phyloP scores from a whole-genome alignment of 1,284 basidiomycete species.

The Gastroboletus turbinatus region DNA sequence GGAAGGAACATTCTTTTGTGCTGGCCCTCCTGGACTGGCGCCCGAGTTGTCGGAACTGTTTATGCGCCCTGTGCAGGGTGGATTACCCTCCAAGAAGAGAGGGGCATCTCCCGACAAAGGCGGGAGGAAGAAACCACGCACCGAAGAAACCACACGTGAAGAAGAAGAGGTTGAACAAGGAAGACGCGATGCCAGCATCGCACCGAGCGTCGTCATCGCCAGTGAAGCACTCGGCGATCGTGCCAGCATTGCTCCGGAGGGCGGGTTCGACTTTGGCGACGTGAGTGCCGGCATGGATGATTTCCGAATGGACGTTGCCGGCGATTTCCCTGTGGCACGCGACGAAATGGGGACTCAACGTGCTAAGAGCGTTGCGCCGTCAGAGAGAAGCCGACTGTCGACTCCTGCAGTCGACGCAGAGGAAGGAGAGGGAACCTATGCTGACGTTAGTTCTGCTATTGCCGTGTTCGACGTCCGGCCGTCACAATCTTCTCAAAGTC shows the following conservation, averaged over 20 bases:
- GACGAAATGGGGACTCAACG: conserved; percentile 30
- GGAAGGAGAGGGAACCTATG: conserved; percentile 62
- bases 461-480: conserved; percentile 78
- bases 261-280: conserved; percentile 57
- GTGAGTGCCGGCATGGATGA: conserved; percentile 55
- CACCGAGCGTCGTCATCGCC: conserved; percentile 52
- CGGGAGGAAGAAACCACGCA: conserved; percentile 60
- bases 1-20: conserved; percentile 74
- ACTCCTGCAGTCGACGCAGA: conserved; percentile 67
- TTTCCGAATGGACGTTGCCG: conserved; percentile 60
- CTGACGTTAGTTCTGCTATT: conserved; percentile 74
- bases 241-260: conserved; percentile 52
- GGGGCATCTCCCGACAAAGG: conserved; percentile 52
- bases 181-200: conserved; percentile 62
- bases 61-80: conserved; percentile 66
- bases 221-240: conserved; percentile 52
- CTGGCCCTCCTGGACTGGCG: conserved; percentile 77
- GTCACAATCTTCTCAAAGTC: conserved; percentile 46
- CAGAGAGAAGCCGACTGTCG: conserved; percentile 63
- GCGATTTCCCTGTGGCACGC: conserved; percentile 33
- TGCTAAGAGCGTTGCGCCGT: conserved; percentile 41
- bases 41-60: conserved; percentile 84
- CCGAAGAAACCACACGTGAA: conserved; percentile 49
- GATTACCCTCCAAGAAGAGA: conserved; percentile 51
- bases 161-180: conserved; percentile 67